Conservation (phyloP, 1,284 basidiomycete genomes). For the Sphagnurus paluster region DNA sequence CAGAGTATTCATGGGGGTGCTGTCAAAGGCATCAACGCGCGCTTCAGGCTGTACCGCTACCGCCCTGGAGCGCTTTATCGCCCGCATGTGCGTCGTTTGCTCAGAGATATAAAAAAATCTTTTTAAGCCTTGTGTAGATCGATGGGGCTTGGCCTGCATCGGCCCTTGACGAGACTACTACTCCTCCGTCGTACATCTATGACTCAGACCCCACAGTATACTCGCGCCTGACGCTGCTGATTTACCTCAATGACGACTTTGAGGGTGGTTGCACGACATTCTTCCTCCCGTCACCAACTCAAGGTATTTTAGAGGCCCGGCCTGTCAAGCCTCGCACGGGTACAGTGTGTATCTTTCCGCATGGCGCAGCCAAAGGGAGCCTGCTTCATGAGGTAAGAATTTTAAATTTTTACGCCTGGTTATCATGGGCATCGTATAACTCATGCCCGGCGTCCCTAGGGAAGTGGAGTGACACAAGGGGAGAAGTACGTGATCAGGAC, state of each 20-base stretch:
- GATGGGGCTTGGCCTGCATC: conserved; percentile 59
- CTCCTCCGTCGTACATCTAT: conserved; percentile 47
- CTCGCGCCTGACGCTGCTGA: conserved; percentile 52
- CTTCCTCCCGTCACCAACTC: conserved; percentile 44
- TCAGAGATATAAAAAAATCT: not conserved
- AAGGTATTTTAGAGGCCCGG: conserved; percentile 44
- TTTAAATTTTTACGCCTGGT: not conserved
- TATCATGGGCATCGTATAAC: not conserved
- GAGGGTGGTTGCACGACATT: conserved; percentile 53
- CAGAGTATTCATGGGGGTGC: conserved; percentile 39
- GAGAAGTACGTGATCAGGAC: conserved; percentile 43
- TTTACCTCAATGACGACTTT: conserved; percentile 52
- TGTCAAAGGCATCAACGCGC: conserved; percentile 49
- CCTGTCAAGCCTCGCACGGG: conserved; percentile 49
- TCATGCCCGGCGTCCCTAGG: conserved; percentile 23
- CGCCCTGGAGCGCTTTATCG: conserved; percentile 47
- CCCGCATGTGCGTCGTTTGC: conserved; percentile 33
- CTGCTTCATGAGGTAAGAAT: conserved; percentile 32
- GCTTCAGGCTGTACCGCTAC: conserved; percentile 54
- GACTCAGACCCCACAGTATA: conserved; percentile 43
- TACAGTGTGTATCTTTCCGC: conserved; percentile 51
- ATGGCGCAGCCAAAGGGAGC: conserved; percentile 35
- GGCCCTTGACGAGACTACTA: conserved; percentile 40
- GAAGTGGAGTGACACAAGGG: conserved; percentile 34
- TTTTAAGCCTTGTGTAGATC: conserved; percentile 29